Evolutionary conservation across 2,329 filamentous ascomycete species (phyloP), one percentile per base, ranked within the genome.

Genomic region (Colletotrichum agaves): DNA sequence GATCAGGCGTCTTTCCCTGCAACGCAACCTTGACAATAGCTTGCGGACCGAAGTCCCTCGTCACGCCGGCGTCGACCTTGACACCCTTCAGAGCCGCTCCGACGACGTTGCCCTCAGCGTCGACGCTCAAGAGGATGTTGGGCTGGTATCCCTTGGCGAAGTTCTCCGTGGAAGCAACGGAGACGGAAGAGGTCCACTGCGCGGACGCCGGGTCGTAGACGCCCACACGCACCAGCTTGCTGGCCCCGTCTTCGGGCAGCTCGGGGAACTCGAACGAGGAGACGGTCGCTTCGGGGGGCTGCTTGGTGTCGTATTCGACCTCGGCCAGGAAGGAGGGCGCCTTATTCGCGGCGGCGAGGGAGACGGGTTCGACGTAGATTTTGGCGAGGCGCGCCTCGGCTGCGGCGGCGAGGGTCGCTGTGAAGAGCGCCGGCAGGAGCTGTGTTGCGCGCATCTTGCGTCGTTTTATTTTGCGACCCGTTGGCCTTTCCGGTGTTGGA

Each of bases 41-140:
- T 79, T 87, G 83, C 49, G 89, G 88, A 0, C 87, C 88, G 78
- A 90, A 90, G 74, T 90, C 88, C 70, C 88, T 82, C 72, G 88
- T 91, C 72, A 86, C 82, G 2, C 88, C 88, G 11, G 88, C 88
- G 74, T 91, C 88, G 63, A 91, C 87, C 71, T 76, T 76, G 19
- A 88, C 83, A n/a, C 88, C 87, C 75, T 84, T 85, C 52, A 84
- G 75, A 37, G 81, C 80, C 13, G 83, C 86, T 27, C 87, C 84
- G 55, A 88, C 73, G 2, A 87, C 78, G 7, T 78, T 76, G 7
- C 82, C 83, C 27, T 43, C 61, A 21, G 74, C 74, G 70, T 85
- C 83, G 41, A 90, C 78, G 2, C 82, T 83, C 12, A 91, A 75
- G 27, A 87, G 73, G 57, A 91, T 77, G 59, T 84, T 84, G 15